A percentile compares a stretch with the other conserved stretches of the same genome.
These are phyloP conservation scores for Globisporangium orthogonon DNA, from an alignment of 352 stramenopile species.

Conservation along the genomic window DNA sequence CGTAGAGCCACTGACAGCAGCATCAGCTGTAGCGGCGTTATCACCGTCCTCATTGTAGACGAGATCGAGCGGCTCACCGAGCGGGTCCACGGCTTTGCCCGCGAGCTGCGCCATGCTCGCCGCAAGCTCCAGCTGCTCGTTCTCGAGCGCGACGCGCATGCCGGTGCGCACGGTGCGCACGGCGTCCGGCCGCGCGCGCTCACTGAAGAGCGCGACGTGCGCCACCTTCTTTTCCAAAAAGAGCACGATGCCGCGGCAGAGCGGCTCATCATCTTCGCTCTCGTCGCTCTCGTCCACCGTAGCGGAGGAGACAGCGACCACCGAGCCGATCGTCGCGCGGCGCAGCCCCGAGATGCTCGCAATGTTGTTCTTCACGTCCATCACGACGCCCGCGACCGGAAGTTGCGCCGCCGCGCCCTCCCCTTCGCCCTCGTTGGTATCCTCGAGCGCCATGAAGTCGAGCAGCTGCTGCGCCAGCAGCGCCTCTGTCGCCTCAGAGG, in stretches of 20 bases:
- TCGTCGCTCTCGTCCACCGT: constrained; percentile 8
- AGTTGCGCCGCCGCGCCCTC: constrained; percentile 17
- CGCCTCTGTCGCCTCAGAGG: constrained; percentile 39
- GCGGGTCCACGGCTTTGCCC: constrained; percentile 40
- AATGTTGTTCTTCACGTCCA: constrained; percentile 68
- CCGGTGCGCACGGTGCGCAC: constrained; percentile 29
- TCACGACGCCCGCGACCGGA: constrained; percentile 39
- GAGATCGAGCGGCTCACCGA: constrained; percentile 30
- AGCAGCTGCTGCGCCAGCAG: constrained; percentile 65
- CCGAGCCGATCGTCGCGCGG: constrained; percentile 64
- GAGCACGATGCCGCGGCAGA: constrained; percentile 47
- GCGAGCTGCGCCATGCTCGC: constrained; percentile 37
- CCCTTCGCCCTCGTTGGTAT: constrained; percentile 10
- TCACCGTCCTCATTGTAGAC: constrained; percentile 6
- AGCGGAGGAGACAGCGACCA: constrained; percentile 37
- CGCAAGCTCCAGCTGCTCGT: constrained; percentile 39
- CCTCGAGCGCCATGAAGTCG: constrained; percentile 50
- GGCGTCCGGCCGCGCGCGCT: constrained; percentile 15
- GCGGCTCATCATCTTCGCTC: neutral
- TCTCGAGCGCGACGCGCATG: constrained; percentile 58
- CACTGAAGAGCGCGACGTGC: constrained; percentile 51
- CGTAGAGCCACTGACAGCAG: neutral
- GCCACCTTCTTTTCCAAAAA: constrained; percentile 53
- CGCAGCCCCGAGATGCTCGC: constrained; percentile 68
- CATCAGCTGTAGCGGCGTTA: no score